Percentiles rank a stretch among this genome's conserved stretches.
These are phyloP conservation scores for Podospora pseudopauciseta DNA, from an alignment of 495 filamentous ascomycete species.

Conservation along the genomic window DNA sequence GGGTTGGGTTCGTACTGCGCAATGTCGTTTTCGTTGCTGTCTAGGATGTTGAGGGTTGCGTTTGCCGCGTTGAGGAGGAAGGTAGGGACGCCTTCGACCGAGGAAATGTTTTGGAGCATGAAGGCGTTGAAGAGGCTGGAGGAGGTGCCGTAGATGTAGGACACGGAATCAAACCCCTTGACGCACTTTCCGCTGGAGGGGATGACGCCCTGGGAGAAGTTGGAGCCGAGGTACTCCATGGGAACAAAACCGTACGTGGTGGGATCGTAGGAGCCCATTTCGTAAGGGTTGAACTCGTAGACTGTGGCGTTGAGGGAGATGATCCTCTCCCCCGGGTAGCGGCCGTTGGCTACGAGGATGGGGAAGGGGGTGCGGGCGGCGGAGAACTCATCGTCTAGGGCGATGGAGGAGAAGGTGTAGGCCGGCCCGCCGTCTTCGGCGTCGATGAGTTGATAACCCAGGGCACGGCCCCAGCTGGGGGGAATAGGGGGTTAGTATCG, in stretches of 20 bases:
- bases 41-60: constrained; percentile 53
- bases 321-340: constrained; percentile 60
- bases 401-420: constrained; percentile 88
- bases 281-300: constrained; percentile 83
- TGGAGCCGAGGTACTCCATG: constrained; percentile 70
- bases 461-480: constrained; percentile 64
- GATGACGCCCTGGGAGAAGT: constrained; percentile 66
- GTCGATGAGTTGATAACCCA: constrained; percentile 83
- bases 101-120: constrained; percentile 55
- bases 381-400: constrained; percentile 60
- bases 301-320: constrained; percentile 76
- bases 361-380: constrained; percentile 77
- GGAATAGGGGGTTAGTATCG: background rate
- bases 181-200: constrained; percentile 61
- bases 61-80: constrained; percentile 50
- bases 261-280: constrained; percentile 82
- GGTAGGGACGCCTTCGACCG: constrained; percentile 48
- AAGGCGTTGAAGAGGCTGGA: constrained; percentile 81
- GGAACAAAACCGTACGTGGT: constrained; percentile 76
- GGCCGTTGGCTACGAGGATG: constrained; percentile 71
- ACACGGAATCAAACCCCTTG: constrained; percentile 77
- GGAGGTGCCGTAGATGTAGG: constrained; percentile 88
- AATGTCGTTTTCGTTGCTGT: constrained; percentile 65
- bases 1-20: constrained; percentile 82
- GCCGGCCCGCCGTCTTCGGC: constrained; percentile 68